phyloP scores from a whole-genome alignment of 805 yeast genomes.

The Saccharomycopsis capsularis region DNA sequence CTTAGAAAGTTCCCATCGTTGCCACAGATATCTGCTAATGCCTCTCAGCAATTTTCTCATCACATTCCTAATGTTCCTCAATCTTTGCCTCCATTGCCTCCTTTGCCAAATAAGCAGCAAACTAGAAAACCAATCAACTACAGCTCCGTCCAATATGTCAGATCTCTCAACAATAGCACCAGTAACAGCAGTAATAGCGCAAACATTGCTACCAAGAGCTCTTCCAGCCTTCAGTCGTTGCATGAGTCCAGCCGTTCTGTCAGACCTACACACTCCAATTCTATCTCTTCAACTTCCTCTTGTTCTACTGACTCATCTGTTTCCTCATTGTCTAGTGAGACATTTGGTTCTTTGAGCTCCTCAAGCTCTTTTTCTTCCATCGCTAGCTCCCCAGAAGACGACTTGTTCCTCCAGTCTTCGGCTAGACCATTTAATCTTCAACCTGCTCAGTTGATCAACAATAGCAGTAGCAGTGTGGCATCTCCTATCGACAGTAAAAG shows the following conservation, averaged over 20 bases:
- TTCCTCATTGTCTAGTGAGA: not conserved
- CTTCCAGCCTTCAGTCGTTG: not conserved
- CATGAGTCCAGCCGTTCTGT: not conserved
- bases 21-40: constrained; percentile 15
- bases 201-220: not conserved
- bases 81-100: constrained; percentile 6
- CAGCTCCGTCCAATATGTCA: constrained; percentile 12
- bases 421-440: not conserved
- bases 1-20: constrained; percentile 16
- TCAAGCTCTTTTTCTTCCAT: not conserved
- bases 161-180: constrained; percentile 9
- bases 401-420: not conserved
- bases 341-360: not conserved
- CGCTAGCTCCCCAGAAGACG: constrained; percentile 1
- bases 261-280: not conserved
- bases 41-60: not conserved
- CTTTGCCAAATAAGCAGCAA: not conserved
- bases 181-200: not conserved
- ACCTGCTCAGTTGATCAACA: not conserved
- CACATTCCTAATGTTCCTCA: too few species aligned
- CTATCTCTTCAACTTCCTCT: not conserved
- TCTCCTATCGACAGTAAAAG: too few species aligned
- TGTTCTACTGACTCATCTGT: not conserved
- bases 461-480: too few species aligned
- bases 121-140: constrained; percentile 6